Conservation (phyloP, 2,329 filamentous ascomycete species). For the Aspergillus felis region DNA sequence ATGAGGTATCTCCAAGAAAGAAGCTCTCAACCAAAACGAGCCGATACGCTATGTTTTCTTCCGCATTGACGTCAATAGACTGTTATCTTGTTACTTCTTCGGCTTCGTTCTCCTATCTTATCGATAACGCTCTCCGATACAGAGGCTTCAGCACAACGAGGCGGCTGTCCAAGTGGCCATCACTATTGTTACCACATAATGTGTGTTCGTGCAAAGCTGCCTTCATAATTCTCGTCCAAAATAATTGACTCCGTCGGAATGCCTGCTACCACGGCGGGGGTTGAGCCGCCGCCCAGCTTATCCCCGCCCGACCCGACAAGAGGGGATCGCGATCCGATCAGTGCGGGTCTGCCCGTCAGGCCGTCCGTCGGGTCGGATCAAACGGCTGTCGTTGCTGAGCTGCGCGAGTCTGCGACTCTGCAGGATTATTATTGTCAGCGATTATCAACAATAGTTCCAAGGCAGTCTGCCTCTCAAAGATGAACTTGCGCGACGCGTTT, state of each 20-base stretch:
- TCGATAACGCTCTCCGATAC: not conserved
- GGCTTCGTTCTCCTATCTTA: not conserved
- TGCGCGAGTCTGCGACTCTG: not conserved
- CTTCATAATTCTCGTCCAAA: not conserved
- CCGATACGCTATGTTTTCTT: constrained; percentile 5
- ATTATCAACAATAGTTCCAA: not conserved
- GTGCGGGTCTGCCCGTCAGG: not conserved
- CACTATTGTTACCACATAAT: not conserved
- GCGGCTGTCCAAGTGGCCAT: not conserved
- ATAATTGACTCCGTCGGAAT: constrained; percentile 6
- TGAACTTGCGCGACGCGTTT: not conserved
- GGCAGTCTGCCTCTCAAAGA: not conserved
- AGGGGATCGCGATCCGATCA: constrained; percentile 17
- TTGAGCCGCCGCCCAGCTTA: constrained; percentile 5
- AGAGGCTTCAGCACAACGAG: not conserved
- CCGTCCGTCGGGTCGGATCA: constrained; percentile 24
- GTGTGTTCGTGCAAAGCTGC: not conserved
- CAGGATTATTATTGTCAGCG: not conserved
- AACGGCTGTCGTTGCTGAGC: not conserved
- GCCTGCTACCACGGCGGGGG: not conserved
- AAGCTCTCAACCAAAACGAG: not conserved
- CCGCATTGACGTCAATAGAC: constrained; percentile 7
- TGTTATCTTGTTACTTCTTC: not conserved
- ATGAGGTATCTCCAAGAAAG: not conserved
- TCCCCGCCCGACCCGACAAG: constrained; percentile 14